Percentiles rank a stretch among this genome's conserved stretches.
These are phyloP conservation scores for Podospora conica DNA, from an alignment of 495 filamentous ascomycete genomes.

Conservation along the genomic window DNA sequence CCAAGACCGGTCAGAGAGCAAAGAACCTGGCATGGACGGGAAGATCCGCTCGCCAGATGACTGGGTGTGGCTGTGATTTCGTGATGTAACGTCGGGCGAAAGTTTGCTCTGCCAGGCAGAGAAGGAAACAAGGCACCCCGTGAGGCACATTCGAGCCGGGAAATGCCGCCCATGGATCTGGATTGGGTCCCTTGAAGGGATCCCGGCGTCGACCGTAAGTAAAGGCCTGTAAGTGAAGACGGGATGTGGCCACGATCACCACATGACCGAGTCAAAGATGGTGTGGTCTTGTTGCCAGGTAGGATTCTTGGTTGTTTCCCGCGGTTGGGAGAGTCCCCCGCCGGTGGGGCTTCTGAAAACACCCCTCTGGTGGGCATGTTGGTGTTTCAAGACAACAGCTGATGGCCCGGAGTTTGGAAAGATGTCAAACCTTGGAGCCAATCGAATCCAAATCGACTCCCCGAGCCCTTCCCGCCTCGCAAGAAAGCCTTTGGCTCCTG, in stretches of 20 bases:
- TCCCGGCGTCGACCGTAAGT: background rate
- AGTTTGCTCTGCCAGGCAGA: background rate
- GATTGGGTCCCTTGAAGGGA: background rate
- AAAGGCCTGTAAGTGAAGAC: background rate
- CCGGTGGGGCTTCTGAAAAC: background rate
- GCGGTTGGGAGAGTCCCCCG: background rate
- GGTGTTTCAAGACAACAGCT: slow-evolving; percentile 10
- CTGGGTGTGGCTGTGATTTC: background rate
- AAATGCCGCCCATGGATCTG: background rate
- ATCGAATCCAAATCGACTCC: background rate
- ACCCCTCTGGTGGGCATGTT: background rate
- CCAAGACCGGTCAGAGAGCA: background rate
- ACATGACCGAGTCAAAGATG: background rate
- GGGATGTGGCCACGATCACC: background rate
- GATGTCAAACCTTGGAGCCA: background rate
- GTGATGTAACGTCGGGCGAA: background rate
- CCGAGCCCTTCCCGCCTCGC: background rate
- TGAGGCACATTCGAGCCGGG: slow-evolving; percentile 9
- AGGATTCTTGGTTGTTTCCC: background rate
- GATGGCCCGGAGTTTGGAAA: slow-evolving; percentile 2
- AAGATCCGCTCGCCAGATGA: background rate
- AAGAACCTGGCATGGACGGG: background rate
- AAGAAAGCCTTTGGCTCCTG: background rate
- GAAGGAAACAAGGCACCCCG: slow-evolving; percentile 5
- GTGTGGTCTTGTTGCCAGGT: background rate